A percentile compares a stretch with the other conserved stretches of the same genome.
These are phyloP conservation scores for Punica granatum DNA, from an alignment of 345 rosid genomes.

Conservation along the genomic window DNA sequence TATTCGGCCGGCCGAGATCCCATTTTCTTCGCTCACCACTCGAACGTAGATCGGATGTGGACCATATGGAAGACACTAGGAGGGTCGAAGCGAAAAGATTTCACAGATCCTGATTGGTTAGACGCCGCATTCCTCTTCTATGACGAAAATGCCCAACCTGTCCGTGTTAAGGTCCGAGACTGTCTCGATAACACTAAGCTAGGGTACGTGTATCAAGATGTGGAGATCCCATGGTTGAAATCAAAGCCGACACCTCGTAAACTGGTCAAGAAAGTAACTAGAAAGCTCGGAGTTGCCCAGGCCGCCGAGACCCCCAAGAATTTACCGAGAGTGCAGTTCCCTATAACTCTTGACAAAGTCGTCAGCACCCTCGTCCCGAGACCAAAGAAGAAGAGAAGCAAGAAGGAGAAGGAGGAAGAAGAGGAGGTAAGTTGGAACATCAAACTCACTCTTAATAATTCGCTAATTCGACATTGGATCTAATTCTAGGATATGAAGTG, in stretches of 20 bases:
- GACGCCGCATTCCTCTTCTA: slow-evolving; percentile 42
- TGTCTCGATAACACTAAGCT: slow-evolving; percentile 30
- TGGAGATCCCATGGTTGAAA: slow-evolving; percentile 43
- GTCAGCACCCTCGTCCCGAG: slow-evolving; percentile 28
- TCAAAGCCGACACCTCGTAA: slow-evolving; percentile 44
- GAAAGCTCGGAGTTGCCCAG: slow-evolving; percentile 13
- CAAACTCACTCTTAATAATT: not conserved
- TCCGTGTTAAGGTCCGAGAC: slow-evolving; percentile 48
- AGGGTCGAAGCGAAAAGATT: slow-evolving; percentile 28
- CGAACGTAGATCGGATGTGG: slow-evolving; percentile 61
- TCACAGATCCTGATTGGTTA: slow-evolving; percentile 50
- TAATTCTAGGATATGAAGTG: too few species aligned
- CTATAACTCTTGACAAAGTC: slow-evolving; percentile 22
- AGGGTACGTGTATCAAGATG: slow-evolving; percentile 39
- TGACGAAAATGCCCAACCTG: slow-evolving; percentile 48
- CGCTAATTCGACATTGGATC: too few species aligned
- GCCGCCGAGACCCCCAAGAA: slow-evolving; percentile 20
- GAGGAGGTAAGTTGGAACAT: slow-evolving; percentile 25
- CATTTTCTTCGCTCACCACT: slow-evolving; percentile 46
- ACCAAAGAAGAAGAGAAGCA: slow-evolving; percentile 43
- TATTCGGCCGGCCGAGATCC: slow-evolving; percentile 62
- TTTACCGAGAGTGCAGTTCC: slow-evolving; percentile 18
- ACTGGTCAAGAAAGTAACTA: slow-evolving; percentile 11
- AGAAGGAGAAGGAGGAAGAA: slow-evolving; percentile 45
- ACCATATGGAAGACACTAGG: slow-evolving; percentile 48